Evolutionary conservation across 1,284 basidiomycete genomes (phyloP), one percentile per base, ranked within the genome.

Genomic region (Sutorius eximius): DNA sequence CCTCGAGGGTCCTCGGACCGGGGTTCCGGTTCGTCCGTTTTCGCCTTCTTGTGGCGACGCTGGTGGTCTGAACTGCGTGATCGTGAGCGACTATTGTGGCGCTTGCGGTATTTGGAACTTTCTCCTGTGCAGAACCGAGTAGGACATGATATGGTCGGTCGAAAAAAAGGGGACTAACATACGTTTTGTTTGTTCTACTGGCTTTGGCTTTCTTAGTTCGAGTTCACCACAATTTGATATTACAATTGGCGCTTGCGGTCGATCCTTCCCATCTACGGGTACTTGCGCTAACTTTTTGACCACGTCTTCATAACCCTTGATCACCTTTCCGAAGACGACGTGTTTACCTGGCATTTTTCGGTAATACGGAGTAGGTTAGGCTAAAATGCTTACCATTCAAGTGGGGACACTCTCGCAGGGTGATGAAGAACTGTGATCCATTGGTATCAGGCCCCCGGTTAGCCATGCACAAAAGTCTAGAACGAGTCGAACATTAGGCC

Each of bases 181-280:
- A 70, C 71, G 54, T 47, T 59, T 58, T 2, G 41, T 45, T 47
- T 51, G 58, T 3, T 61, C 56, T 3, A 22, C 22, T 5, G 44
- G 44, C 47, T 62, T 43, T 60, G 57, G 52, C 75, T 75, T 61
- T 76, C 81, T 80, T 9, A 92, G 78, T 68, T 93, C 87, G 20
- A 97, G 82, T 71, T 97, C 91, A 22, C 94, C 94, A 54, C 89
- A 93, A 65, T 86, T 90, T 2, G 78, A 73, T 55, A 98, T 86
- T n/a, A 81, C 75, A 10, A 96, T 83, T 2, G 88, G 84, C 1
- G 80, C 75, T 3, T 80, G 70, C 0, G 95, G 95, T 4, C 87
- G 78, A 71, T 86, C 79, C 75, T 86, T 85, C 63, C 80, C 77
- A 71, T 93, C 83, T 47, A 86, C 77, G 51, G 84, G 75, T 20